Conservation (phyloP, 108 stramenopile species). For the Licmophora abbreviata region DNA sequence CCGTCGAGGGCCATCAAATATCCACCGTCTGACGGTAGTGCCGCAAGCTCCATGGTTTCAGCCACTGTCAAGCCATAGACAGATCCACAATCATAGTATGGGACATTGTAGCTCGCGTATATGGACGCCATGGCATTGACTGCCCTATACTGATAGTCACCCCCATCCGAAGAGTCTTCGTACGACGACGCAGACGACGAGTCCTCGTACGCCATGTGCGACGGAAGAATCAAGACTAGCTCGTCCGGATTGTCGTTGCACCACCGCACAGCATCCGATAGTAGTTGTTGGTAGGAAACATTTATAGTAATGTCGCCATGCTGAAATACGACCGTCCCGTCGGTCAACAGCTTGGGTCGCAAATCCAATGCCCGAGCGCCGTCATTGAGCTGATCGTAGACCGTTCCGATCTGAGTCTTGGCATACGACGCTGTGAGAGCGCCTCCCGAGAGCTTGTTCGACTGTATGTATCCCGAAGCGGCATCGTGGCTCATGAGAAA, state of each 20-base stretch:
- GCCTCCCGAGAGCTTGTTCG: conserved; percentile 10
- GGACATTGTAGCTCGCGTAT: conserved; percentile 34
- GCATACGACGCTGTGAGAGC: conserved; percentile 38
- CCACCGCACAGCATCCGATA: conserved; percentile 50
- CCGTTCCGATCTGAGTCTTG: conserved; percentile 56
- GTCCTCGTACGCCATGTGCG: conserved; percentile 39
- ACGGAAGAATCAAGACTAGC: conserved; percentile 52
- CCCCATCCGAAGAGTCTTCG: no score
- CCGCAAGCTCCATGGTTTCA: conserved; percentile 39
- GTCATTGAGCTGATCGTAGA: conserved; percentile 56
- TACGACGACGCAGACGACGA: conserved; percentile 6
- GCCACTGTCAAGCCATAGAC: conserved; percentile 44
- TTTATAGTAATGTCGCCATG: conserved; percentile 57
- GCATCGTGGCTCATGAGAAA: conserved; percentile 73
- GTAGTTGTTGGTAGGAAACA: conserved; percentile 25
- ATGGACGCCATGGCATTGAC: conserved; percentile 42
- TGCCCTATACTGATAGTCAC: no score
- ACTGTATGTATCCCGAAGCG: conserved; percentile 57
- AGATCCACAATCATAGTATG: conserved; percentile 43
- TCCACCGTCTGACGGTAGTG: conserved; percentile 27
- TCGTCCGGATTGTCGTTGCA: conserved; percentile 52
- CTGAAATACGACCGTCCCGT: conserved; percentile 57
- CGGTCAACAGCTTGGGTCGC: conserved; percentile 48
- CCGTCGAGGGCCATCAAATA: conserved; percentile 66
- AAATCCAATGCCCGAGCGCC: conserved; percentile 69